These are phyloP conservation scores for Fusarium transvaalense DNA, from an alignment of 2,329 filamentous ascomycete genomes.

Conservation along the genomic window DNA sequence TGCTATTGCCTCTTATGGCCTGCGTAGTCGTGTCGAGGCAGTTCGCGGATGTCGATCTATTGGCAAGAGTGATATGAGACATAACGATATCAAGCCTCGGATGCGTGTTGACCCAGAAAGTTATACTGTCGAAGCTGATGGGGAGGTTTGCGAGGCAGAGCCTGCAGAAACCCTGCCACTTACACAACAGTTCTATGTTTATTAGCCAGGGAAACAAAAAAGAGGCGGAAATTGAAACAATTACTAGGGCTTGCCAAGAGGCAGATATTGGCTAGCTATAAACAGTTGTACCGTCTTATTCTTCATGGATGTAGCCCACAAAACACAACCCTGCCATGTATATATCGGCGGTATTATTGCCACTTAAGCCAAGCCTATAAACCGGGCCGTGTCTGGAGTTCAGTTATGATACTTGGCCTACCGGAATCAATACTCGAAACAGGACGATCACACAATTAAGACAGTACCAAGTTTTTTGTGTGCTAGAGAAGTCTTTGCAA, in stretches of 20 bases:
- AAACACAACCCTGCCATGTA: conserved; percentile 4
- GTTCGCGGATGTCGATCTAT: conserved; percentile 81
- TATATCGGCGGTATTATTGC: conserved; percentile 3
- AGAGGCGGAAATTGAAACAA: conserved; percentile 1
- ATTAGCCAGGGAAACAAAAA: conserved; percentile 58
- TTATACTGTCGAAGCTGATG: conserved; percentile 90
- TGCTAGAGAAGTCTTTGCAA: neutral
- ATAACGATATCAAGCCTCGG: conserved; percentile 83
- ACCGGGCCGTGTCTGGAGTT: conserved; percentile 9
- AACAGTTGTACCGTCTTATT: conserved; percentile 7
- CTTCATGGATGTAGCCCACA: neutral
- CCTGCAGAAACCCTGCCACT: conserved; percentile 79
- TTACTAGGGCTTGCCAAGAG: neutral
- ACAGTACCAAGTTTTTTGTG: neutral
- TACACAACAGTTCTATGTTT: conserved; percentile 82
- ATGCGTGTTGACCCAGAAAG: conserved; percentile 94
- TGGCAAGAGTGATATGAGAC: conserved; percentile 90
- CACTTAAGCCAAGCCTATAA: neutral
- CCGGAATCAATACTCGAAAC: neutral
- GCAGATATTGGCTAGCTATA: neutral
- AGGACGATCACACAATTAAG: conserved; percentile 8
- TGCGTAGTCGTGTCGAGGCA: conserved; percentile 83
- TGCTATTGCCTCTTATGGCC: conserved; percentile 75
- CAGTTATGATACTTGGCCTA: conserved; percentile 7
- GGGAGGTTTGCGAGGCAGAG: conserved; percentile 77